Base-by-base conservation (phyloP, 176 grass and related monocot species). In the Thinopyrum elongatum region DNA sequence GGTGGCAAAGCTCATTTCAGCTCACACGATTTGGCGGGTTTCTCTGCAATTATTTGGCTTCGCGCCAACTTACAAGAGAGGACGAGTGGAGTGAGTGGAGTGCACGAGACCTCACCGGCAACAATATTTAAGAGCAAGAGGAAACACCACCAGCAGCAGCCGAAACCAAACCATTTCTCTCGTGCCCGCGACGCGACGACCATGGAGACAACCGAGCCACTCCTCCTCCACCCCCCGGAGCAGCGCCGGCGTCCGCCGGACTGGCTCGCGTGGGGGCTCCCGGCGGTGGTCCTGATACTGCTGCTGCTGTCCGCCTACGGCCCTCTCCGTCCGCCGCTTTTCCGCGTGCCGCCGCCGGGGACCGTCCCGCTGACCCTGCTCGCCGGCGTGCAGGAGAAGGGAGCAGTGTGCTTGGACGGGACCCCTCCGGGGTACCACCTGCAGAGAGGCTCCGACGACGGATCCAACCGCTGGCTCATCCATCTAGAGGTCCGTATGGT, bases 361-460 rank as follows among this genome's bases (percentile, higher is more conserved):
- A 63, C 80, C 57, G 84, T 94, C 55, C 71, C 84, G 49, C 81
- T 94, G 42, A 94, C 87, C 46, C 86, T 91, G 53, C 70, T 94
- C 69, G 3, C 63, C 34, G 51, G 61, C 29, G 84, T 89, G 28
- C 3, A 4, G 46, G 84, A 86, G 77, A 89, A 87, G 36, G 92
- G 89, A 35, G 89, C 92, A 95, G 93, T 92, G 87, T 93, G 95
- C 72, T 87, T 70, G 34, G 67, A 70, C 19, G 67, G 67, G 22
- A 70, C 67, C 31, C 33, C 67, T 19, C 67, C 67, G 9, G 33
- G 33, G 8, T 70, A 70, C 67, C 67, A 70, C 67, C 67, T 70
- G 67, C 33, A 38, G 33, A 36, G 67, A 2, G 33, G 67, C 33
- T 70, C 33, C 33, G 67, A 33, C 67, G 33, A 70, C 19, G 67